Percentiles rank a stretch among this genome's conserved stretches.
These are phyloP conservation scores for Fusarium sp. DNA, from an alignment of 2,329 filamentous ascomycete genomes.

Conservation along the genomic window DNA sequence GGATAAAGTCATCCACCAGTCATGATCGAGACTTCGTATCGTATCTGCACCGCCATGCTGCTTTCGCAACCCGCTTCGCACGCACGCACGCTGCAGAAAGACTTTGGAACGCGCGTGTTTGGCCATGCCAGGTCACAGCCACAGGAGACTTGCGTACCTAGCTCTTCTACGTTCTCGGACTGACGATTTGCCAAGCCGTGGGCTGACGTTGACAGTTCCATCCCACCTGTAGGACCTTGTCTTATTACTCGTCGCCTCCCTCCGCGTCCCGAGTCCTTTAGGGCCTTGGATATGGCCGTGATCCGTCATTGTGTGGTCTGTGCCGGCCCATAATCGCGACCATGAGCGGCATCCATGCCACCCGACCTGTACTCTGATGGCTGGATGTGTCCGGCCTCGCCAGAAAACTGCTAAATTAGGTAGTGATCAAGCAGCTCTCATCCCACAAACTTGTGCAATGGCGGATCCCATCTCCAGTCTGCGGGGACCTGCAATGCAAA, in stretches of 20 bases:
- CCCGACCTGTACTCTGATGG: constrained; percentile 5
- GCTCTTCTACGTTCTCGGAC: constrained; percentile 11
- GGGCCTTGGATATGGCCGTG: constrained; percentile 12
- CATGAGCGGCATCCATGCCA: neutral
- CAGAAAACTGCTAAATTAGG: constrained; percentile 11
- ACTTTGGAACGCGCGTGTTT: constrained; percentile 29
- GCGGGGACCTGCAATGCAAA: constrained; percentile 21
- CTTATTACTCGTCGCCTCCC: constrained; percentile 2
- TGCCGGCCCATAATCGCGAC: constrained; percentile 13
- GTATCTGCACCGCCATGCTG: constrained; percentile 33
- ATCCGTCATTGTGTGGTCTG: constrained; percentile 11
- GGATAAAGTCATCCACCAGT: constrained; percentile 11
- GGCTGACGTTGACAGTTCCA: constrained; percentile 41
- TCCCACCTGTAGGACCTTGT: constrained; percentile 12
- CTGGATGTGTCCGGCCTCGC: constrained; percentile 16
- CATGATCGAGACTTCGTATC: constrained; percentile 8
- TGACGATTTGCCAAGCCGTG: constrained; percentile 36
- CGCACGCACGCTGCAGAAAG: constrained; percentile 11
- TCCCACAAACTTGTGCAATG: constrained; percentile 11
- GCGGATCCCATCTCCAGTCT: constrained; percentile 22
- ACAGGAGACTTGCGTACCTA: constrained; percentile 30
- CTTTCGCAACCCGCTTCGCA: constrained; percentile 27
- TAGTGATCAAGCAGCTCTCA: constrained; percentile 10
- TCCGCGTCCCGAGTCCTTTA: neutral
- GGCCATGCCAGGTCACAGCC: constrained; percentile 40